Evolutionary conservation across 1,284 basidiomycete genomes (phyloP).

Genomic region (Microbotryum scabiosae): DNA sequence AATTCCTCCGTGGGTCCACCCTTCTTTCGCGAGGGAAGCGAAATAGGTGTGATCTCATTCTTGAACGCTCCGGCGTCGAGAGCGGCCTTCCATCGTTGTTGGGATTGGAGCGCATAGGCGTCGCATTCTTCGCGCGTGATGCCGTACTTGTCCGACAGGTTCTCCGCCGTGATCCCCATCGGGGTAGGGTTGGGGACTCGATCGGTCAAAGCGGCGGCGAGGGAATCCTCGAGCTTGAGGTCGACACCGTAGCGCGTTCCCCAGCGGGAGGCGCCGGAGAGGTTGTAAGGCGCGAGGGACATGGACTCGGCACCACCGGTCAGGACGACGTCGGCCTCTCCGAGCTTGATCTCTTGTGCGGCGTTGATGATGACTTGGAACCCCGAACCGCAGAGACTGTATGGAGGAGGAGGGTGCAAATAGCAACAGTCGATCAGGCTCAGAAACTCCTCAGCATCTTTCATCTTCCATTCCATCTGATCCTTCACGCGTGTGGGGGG

Average conservation of each 20-base stretch:
- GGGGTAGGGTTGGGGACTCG: conserved; percentile 43
- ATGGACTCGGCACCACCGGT: conserved; percentile 98
- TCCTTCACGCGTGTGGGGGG: not conserved
- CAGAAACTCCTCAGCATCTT: not conserved
- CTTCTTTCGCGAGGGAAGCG: conserved; percentile 37
- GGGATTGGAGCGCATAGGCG: conserved; percentile 41
- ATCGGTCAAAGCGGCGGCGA: conserved; percentile 48
- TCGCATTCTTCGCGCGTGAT: conserved; percentile 78
- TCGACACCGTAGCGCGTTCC: conserved; percentile 47
- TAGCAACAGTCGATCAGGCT: not conserved
- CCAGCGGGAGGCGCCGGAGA: conserved; percentile 43
- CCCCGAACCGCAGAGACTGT: conserved; percentile 92
- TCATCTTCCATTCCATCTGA: not conserved
- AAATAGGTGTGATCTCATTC: conserved; percentile 40
- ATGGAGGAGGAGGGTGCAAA: not conserved
- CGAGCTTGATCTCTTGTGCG: conserved; percentile 77
- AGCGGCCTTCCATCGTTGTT: conserved; percentile 41
- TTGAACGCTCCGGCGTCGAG: conserved; percentile 43
- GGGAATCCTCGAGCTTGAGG: conserved; percentile 50
- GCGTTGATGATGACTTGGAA: conserved; percentile 92
- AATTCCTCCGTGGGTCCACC: conserved; percentile 37
- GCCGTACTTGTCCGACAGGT: conserved; percentile 51
- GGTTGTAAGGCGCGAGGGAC: conserved; percentile 70
- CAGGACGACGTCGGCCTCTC: conserved; percentile 75
- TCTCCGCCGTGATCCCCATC: conserved; percentile 55